These are phyloP conservation scores for Colletotrichum sp. DNA, from an alignment of 2,329 filamentous ascomycete species.

Conservation along the genomic window DNA sequence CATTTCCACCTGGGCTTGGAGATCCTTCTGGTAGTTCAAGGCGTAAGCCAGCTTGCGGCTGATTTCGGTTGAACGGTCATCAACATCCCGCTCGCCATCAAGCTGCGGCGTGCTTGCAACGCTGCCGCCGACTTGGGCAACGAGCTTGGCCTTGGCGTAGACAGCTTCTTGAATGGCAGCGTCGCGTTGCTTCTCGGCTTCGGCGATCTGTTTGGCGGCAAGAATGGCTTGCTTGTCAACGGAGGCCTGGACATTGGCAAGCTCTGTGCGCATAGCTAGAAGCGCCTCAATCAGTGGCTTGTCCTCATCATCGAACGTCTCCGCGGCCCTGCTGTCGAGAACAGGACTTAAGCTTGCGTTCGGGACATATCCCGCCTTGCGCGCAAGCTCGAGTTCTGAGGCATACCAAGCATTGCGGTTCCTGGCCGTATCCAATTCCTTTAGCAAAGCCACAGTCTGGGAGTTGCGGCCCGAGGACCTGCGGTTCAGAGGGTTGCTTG, in stretches of 20 bases:
- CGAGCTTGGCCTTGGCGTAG: slow-evolving; percentile 91
- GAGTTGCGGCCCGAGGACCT: slow-evolving; percentile 66
- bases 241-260: slow-evolving; percentile 86
- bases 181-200: slow-evolving; percentile 93
- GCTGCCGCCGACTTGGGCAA: slow-evolving; percentile 74
- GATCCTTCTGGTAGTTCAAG: slow-evolving; percentile 77
- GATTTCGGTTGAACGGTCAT: slow-evolving; percentile 75
- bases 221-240: slow-evolving; percentile 87
- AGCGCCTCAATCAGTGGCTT: slow-evolving; percentile 91
- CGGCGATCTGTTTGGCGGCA: slow-evolving; percentile 88
- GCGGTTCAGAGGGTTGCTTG: slow-evolving; percentile 63
- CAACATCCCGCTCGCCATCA: slow-evolving; percentile 64
- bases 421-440: slow-evolving; percentile 84
- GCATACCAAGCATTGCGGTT: slow-evolving; percentile 97
- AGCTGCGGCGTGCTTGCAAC: slow-evolving; percentile 64
- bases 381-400: slow-evolving; percentile 89
- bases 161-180: slow-evolving; percentile 93
- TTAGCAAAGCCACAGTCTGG: slow-evolving; percentile 76
- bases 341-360: slow-evolving; percentile 73
- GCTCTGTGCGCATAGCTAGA: slow-evolving; percentile 86
- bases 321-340: slow-evolving; percentile 76
- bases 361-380: slow-evolving; percentile 85
- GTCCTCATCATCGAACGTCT: slow-evolving; percentile 90
- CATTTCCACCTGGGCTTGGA: slow-evolving; percentile 78
- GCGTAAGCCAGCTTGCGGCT: slow-evolving; percentile 83